These are phyloP conservation scores for Leccinum arenicola DNA, from an alignment of 768 basidiomycete species.

Conservation along the genomic window DNA sequence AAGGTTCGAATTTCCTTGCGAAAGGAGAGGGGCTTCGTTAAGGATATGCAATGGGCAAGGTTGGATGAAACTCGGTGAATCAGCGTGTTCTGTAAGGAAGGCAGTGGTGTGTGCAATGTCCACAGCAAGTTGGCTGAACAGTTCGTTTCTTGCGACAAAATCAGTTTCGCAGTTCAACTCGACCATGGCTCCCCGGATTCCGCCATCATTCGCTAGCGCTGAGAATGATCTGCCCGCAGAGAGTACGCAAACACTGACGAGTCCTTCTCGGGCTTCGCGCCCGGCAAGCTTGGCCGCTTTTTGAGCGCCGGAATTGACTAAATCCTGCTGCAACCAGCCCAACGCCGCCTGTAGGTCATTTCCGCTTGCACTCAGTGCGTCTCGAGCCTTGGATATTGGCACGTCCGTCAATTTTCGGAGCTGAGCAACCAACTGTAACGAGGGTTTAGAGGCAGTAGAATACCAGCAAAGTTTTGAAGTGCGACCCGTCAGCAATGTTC, in stretches of 20 bases:
- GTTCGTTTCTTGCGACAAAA: constrained; percentile 85
- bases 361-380: constrained; percentile 73
- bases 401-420: constrained; percentile 80
- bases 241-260: constrained; percentile 74
- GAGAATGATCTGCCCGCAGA: constrained; percentile 52
- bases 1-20: constrained; percentile 28
- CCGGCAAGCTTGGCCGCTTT: constrained; percentile 83
- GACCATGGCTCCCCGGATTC: constrained; percentile 78
- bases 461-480: constrained; percentile 33
- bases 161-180: constrained; percentile 97
- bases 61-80: constrained; percentile 38
- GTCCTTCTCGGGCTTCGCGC: constrained; percentile 73
- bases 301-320: constrained; percentile 63
- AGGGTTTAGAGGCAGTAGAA: constrained; percentile 57
- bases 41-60: constrained; percentile 51
- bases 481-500: neutral
- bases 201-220: constrained; percentile 35
- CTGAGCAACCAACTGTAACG: constrained; percentile 78
- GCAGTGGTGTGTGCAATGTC: constrained; percentile 85
- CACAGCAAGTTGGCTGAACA: constrained; percentile 73
- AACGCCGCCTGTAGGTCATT: constrained; percentile 75
- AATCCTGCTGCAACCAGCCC: constrained; percentile 78
- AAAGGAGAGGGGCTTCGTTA: constrained; percentile 67
- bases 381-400: constrained; percentile 83
- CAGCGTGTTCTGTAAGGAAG: constrained; percentile 52